A percentile compares a stretch with the other conserved stretches of the same genome.
These are phyloP conservation scores for Wilcoxina mikolae DNA, from an alignment of 495 filamentous ascomycete species.

Conservation along the genomic window DNA sequence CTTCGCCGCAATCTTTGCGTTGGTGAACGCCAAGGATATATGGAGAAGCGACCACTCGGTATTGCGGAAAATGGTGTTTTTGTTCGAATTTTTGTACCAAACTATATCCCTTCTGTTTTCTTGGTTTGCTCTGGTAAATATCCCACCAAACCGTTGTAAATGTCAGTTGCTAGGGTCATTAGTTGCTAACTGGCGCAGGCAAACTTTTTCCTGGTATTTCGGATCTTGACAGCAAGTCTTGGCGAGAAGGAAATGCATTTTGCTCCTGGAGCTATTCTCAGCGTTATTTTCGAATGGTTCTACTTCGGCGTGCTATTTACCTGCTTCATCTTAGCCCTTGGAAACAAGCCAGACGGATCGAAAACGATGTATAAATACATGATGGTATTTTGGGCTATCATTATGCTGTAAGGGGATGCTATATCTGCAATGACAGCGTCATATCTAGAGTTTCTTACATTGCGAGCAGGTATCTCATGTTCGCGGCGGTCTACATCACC, in stretches of 20 bases:
- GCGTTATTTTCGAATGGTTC: slow-evolving; percentile 87
- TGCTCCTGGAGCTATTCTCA: slow-evolving; percentile 59
- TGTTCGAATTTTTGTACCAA: slow-evolving; percentile 80
- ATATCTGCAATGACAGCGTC: no score
- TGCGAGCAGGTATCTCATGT: slow-evolving; percentile 65
- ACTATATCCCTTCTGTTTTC: slow-evolving; percentile 89
- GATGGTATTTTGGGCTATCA: slow-evolving; percentile 89
- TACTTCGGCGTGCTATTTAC: slow-evolving; percentile 82
- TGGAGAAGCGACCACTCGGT: slow-evolving; percentile 61
- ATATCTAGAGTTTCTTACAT: no score
- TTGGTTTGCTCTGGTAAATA: slow-evolving; percentile 53
- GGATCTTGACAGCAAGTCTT: slow-evolving; percentile 80
- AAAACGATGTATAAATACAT: slow-evolving; percentile 92
- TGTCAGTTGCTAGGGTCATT: no score
- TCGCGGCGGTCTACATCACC: slow-evolving; percentile 88
- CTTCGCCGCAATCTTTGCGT: slow-evolving; percentile 85
- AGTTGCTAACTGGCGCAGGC: no score
- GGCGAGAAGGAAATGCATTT: slow-evolving; percentile 52
- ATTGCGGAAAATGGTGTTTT: slow-evolving; percentile 67
- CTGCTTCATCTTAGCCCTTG: slow-evolving; percentile 92
- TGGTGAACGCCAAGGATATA: slow-evolving; percentile 51
- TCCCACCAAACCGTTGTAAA: neutral
- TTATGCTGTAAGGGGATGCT: slow-evolving; percentile 58
- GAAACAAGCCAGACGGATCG: slow-evolving; percentile 83
- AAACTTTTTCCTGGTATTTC: slow-evolving; percentile 98